These are phyloP conservation scores for Primulina tabacum DNA, from an alignment of 257 asterid species.

Conservation along the genomic window DNA sequence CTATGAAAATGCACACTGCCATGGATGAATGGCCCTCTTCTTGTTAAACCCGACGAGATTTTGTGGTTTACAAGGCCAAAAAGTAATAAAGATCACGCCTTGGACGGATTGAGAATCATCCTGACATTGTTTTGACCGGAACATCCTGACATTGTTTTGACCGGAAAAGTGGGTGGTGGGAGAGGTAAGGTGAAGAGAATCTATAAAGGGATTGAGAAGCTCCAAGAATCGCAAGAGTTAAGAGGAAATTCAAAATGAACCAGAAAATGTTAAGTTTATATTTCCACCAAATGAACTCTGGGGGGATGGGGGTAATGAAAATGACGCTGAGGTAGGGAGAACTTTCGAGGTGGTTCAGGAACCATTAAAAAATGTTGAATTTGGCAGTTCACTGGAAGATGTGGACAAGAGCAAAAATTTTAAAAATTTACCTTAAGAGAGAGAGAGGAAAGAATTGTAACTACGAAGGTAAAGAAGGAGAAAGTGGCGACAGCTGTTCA, in stretches of 20 bases:
- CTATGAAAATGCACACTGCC: slow-evolving; percentile 79
- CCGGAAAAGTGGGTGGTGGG: slow-evolving; percentile 73
- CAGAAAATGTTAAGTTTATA: slow-evolving; percentile 35
- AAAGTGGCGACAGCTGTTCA: slow-evolving; percentile 47
- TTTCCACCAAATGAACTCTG: slow-evolving; percentile 59
- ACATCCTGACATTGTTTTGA: slow-evolving; percentile 47
- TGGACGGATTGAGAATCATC: slow-evolving; percentile 28
- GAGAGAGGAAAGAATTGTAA: slow-evolving; percentile 45
- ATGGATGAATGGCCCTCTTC: slow-evolving; percentile 81
- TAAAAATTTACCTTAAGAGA: slow-evolving; percentile 77
- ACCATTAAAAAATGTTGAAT: slow-evolving; percentile 27
- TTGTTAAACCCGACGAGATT: slow-evolving; percentile 56
- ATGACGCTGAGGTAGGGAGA: slow-evolving; percentile 26
- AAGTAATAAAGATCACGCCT: slow-evolving; percentile 34
- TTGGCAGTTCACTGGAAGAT: slow-evolving; percentile 34
- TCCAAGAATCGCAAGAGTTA: slow-evolving; percentile 34
- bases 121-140: slow-evolving; percentile 47
- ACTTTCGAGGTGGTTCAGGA: slow-evolving; percentile 23
- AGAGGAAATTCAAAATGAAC: slow-evolving; percentile 31
- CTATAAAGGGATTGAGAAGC: slow-evolving; percentile 58
- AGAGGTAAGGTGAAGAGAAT: slow-evolving; percentile 77
- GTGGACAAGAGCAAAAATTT: slow-evolving; percentile 36
- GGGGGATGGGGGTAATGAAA: slow-evolving; percentile 33
- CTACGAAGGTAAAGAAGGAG: slow-evolving; percentile 46
- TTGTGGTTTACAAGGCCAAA: slow-evolving; percentile 42